Evolutionary conservation across 2,329 filamentous ascomycete genomes (phyloP).

Genomic region (Cryphonectria nitschkei): DNA sequence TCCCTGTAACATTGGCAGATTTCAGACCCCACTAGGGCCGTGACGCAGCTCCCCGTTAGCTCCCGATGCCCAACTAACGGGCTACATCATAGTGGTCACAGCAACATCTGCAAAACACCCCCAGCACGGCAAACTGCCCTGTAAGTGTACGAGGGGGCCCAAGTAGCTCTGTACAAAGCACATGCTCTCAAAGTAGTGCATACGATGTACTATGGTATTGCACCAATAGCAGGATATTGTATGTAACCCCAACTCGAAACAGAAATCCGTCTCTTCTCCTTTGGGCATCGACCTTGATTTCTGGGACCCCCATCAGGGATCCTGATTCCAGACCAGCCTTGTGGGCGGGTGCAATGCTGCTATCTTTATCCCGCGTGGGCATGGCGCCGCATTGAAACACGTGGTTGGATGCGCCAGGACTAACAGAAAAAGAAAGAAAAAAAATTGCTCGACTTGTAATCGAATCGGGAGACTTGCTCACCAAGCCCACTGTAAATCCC

Average conservation of each 20-base stretch:
- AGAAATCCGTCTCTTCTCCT: neutral
- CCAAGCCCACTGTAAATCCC: slow-evolving; percentile 20
- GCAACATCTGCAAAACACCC: neutral
- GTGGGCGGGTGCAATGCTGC: neutral
- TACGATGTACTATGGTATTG: too few species aligned
- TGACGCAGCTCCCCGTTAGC: slow-evolving; percentile 15
- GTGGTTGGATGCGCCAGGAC: neutral
- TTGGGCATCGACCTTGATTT: neutral
- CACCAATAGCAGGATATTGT: too few species aligned
- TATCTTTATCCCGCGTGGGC: neutral
- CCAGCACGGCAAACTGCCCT: neutral
- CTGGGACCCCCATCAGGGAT: neutral
- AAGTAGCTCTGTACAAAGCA: neutral
- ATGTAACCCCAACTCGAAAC: too few species aligned
- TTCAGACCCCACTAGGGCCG: neutral
- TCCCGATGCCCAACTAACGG: slow-evolving; percentile 6
- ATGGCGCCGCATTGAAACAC: neutral
- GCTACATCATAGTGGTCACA: slow-evolving; percentile 2
- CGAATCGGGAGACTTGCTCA: slow-evolving; percentile 2
- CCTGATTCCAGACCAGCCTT: neutral
- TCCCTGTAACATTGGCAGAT: neutral
- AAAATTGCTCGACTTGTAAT: slow-evolving; percentile 2
- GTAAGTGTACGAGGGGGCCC: neutral
- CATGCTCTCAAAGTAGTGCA: too few species aligned
- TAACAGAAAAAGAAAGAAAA: neutral